Evolutionary conservation across 805 yeast species (phyloP).

Genomic region (Kregervanrija pseudodelftensis): DNA sequence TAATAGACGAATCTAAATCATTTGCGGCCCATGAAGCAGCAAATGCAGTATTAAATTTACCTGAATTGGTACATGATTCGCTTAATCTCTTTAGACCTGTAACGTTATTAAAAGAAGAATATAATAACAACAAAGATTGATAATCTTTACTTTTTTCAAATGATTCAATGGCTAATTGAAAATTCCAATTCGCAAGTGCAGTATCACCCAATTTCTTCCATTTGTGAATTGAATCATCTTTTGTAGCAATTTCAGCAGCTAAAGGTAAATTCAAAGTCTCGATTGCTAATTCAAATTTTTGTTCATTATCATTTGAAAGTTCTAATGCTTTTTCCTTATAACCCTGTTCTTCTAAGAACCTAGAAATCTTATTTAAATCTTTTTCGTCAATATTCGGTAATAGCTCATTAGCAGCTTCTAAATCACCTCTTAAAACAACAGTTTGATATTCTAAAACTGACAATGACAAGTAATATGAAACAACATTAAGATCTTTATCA

Average conservation of each 20-base stretch:
- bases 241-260: constrained; percentile 61
- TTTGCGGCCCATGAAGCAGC: constrained; percentile 87
- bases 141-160: constrained; percentile 74
- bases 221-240: constrained; percentile 53
- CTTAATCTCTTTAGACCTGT: constrained; percentile 59
- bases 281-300: constrained; percentile 84
- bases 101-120: constrained; percentile 73
- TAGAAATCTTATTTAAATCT: constrained; percentile 71
- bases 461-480: constrained; percentile 74
- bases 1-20: constrained; percentile 54
- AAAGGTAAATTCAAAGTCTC: constrained; percentile 62
- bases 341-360: constrained; percentile 93
- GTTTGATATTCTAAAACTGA: constrained; percentile 94
- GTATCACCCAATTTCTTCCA: constrained; percentile 93
- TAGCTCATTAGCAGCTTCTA: constrained; percentile 70
- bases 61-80: constrained; percentile 55
- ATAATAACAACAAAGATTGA: constrained; percentile 72
- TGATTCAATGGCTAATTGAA: constrained; percentile 72
- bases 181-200: constrained; percentile 71
- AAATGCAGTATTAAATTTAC: constrained; percentile 86
- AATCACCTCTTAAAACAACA: constrained; percentile 87
- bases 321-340: constrained; percentile 75
- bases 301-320: constrained; percentile 81
- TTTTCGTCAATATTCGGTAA: constrained; percentile 56
- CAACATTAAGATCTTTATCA: constrained; percentile 81